A percentile compares a stretch with the other conserved stretches of the same genome.
phyloP scores from a whole-genome alignment of 768 basidiomycete species.

The Pluteus cervinus region DNA sequence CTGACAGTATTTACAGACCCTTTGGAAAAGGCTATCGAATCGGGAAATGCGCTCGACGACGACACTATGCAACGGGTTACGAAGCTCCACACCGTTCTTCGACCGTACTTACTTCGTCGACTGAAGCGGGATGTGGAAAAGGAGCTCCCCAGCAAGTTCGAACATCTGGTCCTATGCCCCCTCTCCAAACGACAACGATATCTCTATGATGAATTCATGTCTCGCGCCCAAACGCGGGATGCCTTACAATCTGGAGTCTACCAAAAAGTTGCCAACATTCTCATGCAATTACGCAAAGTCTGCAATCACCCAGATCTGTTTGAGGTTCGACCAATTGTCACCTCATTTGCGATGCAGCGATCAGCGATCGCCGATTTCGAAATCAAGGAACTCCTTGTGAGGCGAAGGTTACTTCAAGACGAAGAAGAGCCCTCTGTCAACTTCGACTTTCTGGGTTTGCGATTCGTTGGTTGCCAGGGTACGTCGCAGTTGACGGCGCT shows the following conservation, averaged over 20 bases:
- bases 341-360: slow-evolving; percentile 67
- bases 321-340: slow-evolving; percentile 80
- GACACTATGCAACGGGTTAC: slow-evolving; percentile 80
- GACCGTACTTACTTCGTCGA: slow-evolving; percentile 93
- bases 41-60: slow-evolving; percentile 68
- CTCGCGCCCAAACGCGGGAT: slow-evolving; percentile 74
- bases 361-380: slow-evolving; percentile 76
- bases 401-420: slow-evolving; percentile 61
- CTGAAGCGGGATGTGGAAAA: slow-evolving; percentile 97
- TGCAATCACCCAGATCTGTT: slow-evolving; percentile 94
- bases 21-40: slow-evolving; percentile 89
- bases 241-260: slow-evolving; percentile 83
- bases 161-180: slow-evolving; percentile 83
- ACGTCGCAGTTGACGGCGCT: slow-evolving; percentile 45
- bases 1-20: slow-evolving; percentile 50
- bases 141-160: slow-evolving; percentile 89
- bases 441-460: slow-evolving; percentile 59
- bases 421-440: slow-evolving; percentile 48
- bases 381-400: slow-evolving; percentile 83
- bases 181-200: slow-evolving; percentile 92
- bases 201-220: slow-evolving; percentile 95
- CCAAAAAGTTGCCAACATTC: slow-evolving; percentile 86
- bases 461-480: slow-evolving; percentile 52
- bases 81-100: slow-evolving; percentile 91
- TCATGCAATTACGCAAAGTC: slow-evolving; percentile 98